Evolutionary conservation across 331 rosid species (phyloP).

Genomic region (Stylosanthes scabra): DNA sequence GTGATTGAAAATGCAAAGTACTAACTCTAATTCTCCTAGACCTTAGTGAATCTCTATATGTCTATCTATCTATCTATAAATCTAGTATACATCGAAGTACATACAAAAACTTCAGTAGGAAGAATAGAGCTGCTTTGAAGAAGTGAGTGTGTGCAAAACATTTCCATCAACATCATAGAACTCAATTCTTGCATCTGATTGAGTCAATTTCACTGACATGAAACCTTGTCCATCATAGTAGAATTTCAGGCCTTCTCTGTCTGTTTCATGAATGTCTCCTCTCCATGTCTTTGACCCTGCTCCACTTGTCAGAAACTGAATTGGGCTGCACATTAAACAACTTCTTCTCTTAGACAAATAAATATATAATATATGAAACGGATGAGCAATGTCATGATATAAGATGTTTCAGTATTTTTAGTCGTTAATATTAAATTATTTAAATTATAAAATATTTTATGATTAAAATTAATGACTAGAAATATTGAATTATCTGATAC

Average conservation of each 20-base stretch:
- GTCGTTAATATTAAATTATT: too few relatives aligned
- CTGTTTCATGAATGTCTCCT: constrained; percentile 53
- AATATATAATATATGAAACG: background rate
- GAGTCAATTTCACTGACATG: constrained; percentile 66
- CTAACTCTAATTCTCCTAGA: too few relatives aligned
- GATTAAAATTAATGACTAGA: too few relatives aligned
- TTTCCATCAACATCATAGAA: constrained; percentile 71
- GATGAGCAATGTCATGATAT: too few relatives aligned
- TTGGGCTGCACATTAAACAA: constrained; percentile 54
- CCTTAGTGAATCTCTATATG: too few relatives aligned
- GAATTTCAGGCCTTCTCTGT: constrained; percentile 54
- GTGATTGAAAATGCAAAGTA: too few relatives aligned
- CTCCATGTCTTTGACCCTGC: constrained; percentile 95
- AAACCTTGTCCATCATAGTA: constrained; percentile 89
- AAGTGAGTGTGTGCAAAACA: constrained; percentile 46
- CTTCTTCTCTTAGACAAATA: constrained; percentile 30
- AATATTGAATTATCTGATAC: too few relatives aligned
- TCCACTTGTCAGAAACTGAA: constrained; percentile 70
- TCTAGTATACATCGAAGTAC: too few relatives aligned
- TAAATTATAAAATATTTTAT: too few relatives aligned
- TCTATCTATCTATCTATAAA: too few relatives aligned
- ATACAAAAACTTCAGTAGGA: constrained; percentile 36
- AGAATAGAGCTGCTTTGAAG: constrained; percentile 55
- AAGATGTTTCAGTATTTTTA: too few relatives aligned
- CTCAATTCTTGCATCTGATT: constrained; percentile 49